Evolutionary conservation across 257 asterid species (phyloP).

Genomic region (Coffea canephora): DNA sequence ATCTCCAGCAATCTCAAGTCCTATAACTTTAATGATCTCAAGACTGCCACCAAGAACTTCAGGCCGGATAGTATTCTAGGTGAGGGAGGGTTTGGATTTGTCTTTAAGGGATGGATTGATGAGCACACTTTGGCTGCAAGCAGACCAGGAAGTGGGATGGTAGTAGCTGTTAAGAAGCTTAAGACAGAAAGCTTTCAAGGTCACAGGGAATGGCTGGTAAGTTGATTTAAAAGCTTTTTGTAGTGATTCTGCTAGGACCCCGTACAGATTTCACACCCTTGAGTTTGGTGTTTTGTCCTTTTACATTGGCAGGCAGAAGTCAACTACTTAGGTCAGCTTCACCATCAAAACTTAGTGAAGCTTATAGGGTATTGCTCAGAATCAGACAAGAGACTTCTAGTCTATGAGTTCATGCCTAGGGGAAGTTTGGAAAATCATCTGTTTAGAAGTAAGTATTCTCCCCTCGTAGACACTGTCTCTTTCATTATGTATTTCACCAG

Average conservation of each 20-base stretch:
- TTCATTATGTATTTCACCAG: not conserved
- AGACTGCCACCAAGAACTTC: constrained; percentile 60
- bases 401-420: constrained; percentile 67
- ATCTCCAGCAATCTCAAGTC: constrained; percentile 50
- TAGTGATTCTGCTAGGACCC: not conserved
- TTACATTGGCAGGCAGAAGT: constrained; percentile 54
- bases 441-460: constrained; percentile 46
- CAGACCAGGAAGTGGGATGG: constrained; percentile 62
- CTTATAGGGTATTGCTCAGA: constrained; percentile 74
- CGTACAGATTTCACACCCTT: not conserved
- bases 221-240: constrained; percentile 11
- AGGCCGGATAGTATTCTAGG: constrained; percentile 63
- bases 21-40: constrained; percentile 59
- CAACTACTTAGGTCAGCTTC: constrained; percentile 58
- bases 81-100: constrained; percentile 80
- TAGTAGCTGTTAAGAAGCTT: constrained; percentile 70
- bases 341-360: constrained; percentile 64
- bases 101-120: constrained; percentile 77
- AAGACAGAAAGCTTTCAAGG: constrained; percentile 67
- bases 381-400: constrained; percentile 54
- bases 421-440: constrained; percentile 83
- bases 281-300: not conserved
- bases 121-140: constrained; percentile 45
- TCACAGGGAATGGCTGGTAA: constrained; percentile 81
- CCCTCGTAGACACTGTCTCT: not conserved